Evolutionary conservation across 2,329 filamentous ascomycete species (phyloP).

Genomic region (Colletotrichum caudatum): DNA sequence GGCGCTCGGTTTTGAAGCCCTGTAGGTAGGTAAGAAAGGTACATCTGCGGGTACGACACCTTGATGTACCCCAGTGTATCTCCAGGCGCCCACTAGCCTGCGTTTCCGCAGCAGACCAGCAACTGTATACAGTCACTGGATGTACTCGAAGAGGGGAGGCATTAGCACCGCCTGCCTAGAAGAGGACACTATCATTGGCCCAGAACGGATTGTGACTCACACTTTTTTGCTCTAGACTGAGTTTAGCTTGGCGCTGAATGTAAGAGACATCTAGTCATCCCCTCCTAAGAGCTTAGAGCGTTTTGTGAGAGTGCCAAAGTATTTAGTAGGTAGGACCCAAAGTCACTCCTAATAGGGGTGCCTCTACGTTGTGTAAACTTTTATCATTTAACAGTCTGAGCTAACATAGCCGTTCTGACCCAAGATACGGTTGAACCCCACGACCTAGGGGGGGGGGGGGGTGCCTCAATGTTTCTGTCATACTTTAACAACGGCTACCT

Average conservation of each 20-base stretch:
- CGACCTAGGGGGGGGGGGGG: too few relatives aligned
- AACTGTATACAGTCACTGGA: constrained; percentile 37
- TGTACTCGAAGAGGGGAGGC: constrained; percentile 5
- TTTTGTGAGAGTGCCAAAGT: too few relatives aligned
- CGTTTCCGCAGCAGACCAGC: too few relatives aligned
- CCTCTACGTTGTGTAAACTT: too few relatives aligned
- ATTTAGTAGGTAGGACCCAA: too few relatives aligned
- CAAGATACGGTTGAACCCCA: too few relatives aligned
- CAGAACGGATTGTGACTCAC: constrained; percentile 36
- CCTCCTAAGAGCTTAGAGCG: background rate
- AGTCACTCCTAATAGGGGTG: too few relatives aligned
- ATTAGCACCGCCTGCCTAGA: background rate
- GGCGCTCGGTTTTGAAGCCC: constrained; percentile 17
- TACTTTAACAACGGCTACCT: too few relatives aligned
- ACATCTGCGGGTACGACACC: background rate
- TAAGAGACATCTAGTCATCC: background rate
- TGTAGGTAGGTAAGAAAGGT: background rate
- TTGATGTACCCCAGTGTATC: background rate
- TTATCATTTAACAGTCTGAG: too few relatives aligned
- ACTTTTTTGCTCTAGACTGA: constrained; percentile 13
- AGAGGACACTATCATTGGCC: constrained; percentile 14
- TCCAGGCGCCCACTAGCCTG: background rate
- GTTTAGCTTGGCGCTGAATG: background rate
- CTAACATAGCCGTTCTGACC: too few relatives aligned
- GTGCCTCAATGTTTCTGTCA: too few relatives aligned